phyloP scores from a whole-genome alignment of 768 basidiomycete genomes.

The Psilocybe subaeruginosa region DNA sequence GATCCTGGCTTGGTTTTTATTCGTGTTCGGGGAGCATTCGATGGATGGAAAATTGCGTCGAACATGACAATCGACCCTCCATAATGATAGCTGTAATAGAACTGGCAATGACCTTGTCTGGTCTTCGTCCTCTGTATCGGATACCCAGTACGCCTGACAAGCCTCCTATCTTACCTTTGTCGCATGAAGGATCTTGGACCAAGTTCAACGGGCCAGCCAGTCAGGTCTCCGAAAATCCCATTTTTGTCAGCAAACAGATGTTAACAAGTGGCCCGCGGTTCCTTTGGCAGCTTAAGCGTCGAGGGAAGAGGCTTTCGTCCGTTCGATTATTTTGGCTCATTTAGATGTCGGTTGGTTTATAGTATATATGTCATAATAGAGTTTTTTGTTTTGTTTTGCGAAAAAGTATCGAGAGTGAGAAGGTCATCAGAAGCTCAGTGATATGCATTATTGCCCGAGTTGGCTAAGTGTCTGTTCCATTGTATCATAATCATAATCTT shows the following conservation, averaged over 20 bases:
- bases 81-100: not conserved
- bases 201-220: not conserved
- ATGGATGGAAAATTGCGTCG: not conserved
- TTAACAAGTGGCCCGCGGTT: not conserved
- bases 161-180: not conserved
- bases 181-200: not conserved
- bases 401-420: no score
- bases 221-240: not conserved
- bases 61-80: not conserved
- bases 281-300: not conserved
- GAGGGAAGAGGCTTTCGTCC: not conserved
- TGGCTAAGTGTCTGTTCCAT: constrained; percentile 28
- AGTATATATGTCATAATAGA: no score
- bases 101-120: not conserved
- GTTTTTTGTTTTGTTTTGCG: no score
- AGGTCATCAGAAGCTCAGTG: not conserved
- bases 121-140: not conserved
- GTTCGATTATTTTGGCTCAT: no score
- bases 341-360: no score
- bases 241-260: not conserved
- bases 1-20: not conserved
- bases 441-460: constrained; percentile 1
- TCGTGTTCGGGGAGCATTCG: not conserved
- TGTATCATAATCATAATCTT: constrained; percentile 34
- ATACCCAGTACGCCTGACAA: not conserved